These are phyloP conservation scores for Solidago caesia DNA, from an alignment of 129 eudicot genomes.

Conservation along the genomic window DNA sequence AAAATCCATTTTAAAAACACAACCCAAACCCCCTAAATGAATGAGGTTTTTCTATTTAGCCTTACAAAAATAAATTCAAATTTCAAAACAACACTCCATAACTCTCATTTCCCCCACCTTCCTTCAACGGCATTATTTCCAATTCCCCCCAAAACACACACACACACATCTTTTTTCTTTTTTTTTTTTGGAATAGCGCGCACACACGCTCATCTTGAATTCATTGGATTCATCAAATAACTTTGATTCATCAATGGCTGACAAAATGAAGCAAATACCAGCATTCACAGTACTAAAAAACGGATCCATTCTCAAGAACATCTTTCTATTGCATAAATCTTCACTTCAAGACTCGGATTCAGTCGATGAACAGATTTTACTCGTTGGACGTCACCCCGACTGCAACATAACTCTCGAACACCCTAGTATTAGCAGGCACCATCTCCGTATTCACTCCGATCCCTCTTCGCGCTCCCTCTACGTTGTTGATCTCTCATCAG, in stretches of 20 bases:
- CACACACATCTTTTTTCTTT: too few relatives aligned
- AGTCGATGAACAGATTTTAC: constrained; percentile 43
- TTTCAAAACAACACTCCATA: constrained; percentile 24
- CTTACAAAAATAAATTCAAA: too few relatives aligned
- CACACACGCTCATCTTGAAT: neutral
- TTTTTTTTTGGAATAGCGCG: too few relatives aligned
- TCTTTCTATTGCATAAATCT: constrained; percentile 54
- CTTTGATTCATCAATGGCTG: constrained; percentile 18
- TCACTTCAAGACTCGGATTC: constrained; percentile 17
- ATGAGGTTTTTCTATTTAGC: too few relatives aligned
- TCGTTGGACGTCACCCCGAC: constrained; percentile 87
- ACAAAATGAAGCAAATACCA: constrained; percentile 47
- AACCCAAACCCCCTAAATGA: too few relatives aligned
- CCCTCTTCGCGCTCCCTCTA: constrained; percentile 51
- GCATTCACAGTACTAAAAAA: constrained; percentile 78
- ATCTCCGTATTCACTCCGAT: constrained; percentile 74
- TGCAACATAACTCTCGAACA: constrained; percentile 80
- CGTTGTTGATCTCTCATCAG: constrained; percentile 71
- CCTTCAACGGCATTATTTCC: neutral
- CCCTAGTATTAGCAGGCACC: constrained; percentile 94
- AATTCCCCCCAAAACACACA: neutral
- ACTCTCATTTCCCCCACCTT: constrained; percentile 26
- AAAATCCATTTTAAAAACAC: too few relatives aligned
- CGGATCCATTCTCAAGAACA: constrained; percentile 82
- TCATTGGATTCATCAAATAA: neutral